phyloP scores from a whole-genome alignment of 2,329 filamentous ascomycete genomes.

The Colletotrichum noveboracense region DNA sequence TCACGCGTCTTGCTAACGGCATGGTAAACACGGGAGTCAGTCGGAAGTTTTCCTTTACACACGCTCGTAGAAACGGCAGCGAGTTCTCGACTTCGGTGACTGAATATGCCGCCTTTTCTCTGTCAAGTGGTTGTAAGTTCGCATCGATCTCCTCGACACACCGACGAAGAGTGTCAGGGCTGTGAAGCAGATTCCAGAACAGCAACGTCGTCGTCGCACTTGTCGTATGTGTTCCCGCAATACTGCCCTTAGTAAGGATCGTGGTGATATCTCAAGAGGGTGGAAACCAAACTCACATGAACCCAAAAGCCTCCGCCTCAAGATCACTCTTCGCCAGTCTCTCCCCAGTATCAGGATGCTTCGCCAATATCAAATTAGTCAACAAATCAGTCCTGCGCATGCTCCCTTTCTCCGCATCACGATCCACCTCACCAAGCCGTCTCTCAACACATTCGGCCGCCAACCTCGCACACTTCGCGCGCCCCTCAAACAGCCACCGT shows the following conservation, averaged over 20 bases:
- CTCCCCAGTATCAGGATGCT: slow-evolving; percentile 38
- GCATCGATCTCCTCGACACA: not conserved
- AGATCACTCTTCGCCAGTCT: slow-evolving; percentile 32
- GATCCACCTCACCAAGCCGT: slow-evolving; percentile 8
- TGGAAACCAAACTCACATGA: slow-evolving; percentile 31
- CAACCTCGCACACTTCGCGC: slow-evolving; percentile 21
- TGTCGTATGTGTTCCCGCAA: slow-evolving; percentile 4
- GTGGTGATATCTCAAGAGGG: too few relatives aligned
- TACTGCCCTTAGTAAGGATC: not conserved
- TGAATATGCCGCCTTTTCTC: not conserved
- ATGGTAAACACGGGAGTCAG: slow-evolving; percentile 1
- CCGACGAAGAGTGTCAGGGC: not conserved
- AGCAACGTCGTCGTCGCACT: not conserved
- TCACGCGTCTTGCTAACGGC: slow-evolving; percentile 3
- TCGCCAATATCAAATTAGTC: slow-evolving; percentile 39
- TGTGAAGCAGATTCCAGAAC: slow-evolving; percentile 4
- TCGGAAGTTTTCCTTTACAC: slow-evolving; percentile 10
- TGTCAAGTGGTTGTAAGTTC: not conserved
- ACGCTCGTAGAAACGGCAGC: not conserved
- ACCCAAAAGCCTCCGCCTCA: slow-evolving; percentile 39
- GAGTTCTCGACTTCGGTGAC: not conserved
- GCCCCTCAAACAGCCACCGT: slow-evolving; percentile 26
- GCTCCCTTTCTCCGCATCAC: not conserved
- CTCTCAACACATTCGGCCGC: slow-evolving; percentile 25
- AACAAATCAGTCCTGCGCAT: slow-evolving; percentile 34